These are phyloP conservation scores for Cutaneotrichosporon cutaneum DNA, from an alignment of 1,284 basidiomycete species.

Conservation along the genomic window DNA sequence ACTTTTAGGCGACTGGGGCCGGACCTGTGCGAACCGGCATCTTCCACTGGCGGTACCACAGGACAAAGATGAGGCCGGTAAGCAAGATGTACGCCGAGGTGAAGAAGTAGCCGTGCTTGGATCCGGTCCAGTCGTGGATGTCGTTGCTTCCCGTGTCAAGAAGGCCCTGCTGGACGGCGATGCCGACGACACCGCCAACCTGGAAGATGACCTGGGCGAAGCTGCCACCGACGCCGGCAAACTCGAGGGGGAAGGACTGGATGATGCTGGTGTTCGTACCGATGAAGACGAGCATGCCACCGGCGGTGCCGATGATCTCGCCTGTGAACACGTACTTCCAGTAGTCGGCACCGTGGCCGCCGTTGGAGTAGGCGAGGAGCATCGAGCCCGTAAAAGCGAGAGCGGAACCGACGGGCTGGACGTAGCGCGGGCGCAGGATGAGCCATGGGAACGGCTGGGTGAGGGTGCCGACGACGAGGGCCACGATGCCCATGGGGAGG, in stretches of 20 bases:
- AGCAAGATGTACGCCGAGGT: constrained; percentile 39
- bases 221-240: constrained; percentile 42
- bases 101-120: constrained; percentile 44
- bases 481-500: constrained; percentile 49
- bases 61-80: constrained; percentile 40
- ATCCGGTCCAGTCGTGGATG: constrained; percentile 41
- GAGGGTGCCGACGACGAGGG: constrained; percentile 39
- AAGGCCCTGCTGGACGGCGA: constrained; percentile 46
- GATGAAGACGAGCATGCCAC: constrained; percentile 49
- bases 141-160: constrained; percentile 35
- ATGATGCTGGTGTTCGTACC: constrained; percentile 46
- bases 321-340: constrained; percentile 49
- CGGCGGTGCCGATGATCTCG: constrained; percentile 43
- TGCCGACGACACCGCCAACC: constrained; percentile 48
- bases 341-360: constrained; percentile 45
- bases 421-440: constrained; percentile 43
- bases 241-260: constrained; percentile 42
- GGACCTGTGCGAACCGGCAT: background rate
- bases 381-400: constrained; percentile 43
- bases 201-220: constrained; percentile 51
- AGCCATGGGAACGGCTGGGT: constrained; percentile 41
- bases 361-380: constrained; percentile 45
- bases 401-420: constrained; percentile 38
- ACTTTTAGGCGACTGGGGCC: background rate
- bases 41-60: constrained; percentile 43